Percentiles rank a stretch among this genome's conserved stretches.
These are phyloP conservation scores for Plasmodium berghei DNA, from an alignment of 169 alveolate species.

Conservation along the genomic window DNA sequence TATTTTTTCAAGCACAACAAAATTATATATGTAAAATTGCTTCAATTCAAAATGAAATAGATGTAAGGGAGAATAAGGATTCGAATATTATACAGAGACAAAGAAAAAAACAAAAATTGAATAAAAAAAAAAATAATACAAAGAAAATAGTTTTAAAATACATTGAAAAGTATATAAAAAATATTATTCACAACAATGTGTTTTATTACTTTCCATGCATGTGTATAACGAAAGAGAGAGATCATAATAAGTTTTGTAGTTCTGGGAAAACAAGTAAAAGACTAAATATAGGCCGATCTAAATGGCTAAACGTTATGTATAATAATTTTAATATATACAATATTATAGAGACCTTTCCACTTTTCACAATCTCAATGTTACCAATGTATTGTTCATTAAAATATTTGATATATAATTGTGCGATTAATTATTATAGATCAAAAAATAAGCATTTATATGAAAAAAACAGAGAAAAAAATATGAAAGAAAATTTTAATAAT, in stretches of 20 bases:
- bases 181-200: conserved; percentile 32
- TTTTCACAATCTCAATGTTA: conserved; percentile 33
- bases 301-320: background rate
- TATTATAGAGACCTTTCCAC: conserved; percentile 62
- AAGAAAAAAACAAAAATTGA: background rate
- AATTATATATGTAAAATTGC: conserved; percentile 31
- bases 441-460: conserved; percentile 61
- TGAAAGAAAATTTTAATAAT: conserved; percentile 30
- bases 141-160: conserved; percentile 20
- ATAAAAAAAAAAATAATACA: background rate
- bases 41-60: background rate
- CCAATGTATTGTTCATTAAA: conserved; percentile 68
- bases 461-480: background rate
- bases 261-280: background rate
- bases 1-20: conserved; percentile 18
- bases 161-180: conserved; percentile 44
- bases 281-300: background rate
- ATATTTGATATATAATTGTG: conserved; percentile 60
- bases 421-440: conserved; percentile 35
- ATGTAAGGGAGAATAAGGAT: background rate
- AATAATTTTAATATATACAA: conserved; percentile 47
- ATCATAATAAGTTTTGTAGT: background rate
- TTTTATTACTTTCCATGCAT: conserved; percentile 61
- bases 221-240: conserved; percentile 25
- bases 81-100: background rate